These are phyloP conservation scores for Podospora tetraspora DNA, from an alignment of 495 filamentous ascomycete genomes.

Conservation along the genomic window DNA sequence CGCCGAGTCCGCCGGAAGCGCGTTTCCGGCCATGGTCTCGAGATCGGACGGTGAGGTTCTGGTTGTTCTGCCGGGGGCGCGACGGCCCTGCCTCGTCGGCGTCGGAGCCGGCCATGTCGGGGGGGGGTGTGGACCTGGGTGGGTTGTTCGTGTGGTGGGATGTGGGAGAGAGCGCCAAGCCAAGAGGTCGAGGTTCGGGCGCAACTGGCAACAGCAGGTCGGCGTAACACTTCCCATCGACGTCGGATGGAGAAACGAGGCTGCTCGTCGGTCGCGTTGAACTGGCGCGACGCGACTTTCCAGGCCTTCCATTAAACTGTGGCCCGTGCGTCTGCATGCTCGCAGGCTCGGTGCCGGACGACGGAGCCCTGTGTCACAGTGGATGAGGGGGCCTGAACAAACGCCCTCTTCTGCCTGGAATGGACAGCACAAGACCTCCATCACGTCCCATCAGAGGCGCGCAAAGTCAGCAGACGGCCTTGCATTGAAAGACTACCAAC, in stretches of 20 bases:
- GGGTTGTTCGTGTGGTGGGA: background rate
- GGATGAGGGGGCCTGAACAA: background rate
- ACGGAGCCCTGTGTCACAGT: background rate
- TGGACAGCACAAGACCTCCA: background rate
- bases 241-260: background rate
- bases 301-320: background rate
- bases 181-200: background rate
- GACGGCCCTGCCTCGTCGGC: background rate
- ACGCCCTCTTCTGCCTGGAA: background rate
- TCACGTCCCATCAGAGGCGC: background rate
- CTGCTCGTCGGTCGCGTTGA: background rate
- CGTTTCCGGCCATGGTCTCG: conserved; percentile 34
- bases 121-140: background rate
- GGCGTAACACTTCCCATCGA: background rate
- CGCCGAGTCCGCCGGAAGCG: conserved; percentile 40
- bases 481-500: background rate
- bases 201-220: background rate
- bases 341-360: background rate
- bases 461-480: background rate
- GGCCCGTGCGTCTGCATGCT: background rate
- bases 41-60: conserved; percentile 19
- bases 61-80: conserved; percentile 8
- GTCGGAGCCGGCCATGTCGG: conserved; percentile 10
- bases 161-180: background rate
- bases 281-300: conserved; percentile 7